Conservation (phyloP, 345 rosid genomes). For the Stellera chamaejasme region DNA sequence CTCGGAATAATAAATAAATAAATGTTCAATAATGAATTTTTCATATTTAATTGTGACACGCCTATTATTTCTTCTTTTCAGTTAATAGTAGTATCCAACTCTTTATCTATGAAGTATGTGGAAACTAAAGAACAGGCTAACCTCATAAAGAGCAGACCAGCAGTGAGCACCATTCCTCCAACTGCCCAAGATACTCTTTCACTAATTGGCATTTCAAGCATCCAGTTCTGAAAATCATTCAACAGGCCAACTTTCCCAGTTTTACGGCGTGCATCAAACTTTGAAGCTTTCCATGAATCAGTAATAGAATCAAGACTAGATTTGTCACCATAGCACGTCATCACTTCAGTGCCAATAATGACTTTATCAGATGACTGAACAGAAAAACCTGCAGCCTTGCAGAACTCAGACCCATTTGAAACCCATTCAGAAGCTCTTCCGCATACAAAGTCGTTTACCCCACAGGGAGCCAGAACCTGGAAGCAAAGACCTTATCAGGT, state of each 20-base stretch:
- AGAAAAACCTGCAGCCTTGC: constrained; percentile 74
- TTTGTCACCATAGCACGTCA: constrained; percentile 71
- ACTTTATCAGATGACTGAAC: constrained; percentile 30
- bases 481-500: constrained; percentile 16
- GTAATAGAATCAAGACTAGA: constrained; percentile 77
- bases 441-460: constrained; percentile 68
- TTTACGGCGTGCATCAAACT: constrained; percentile 29
- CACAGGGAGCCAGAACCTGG: constrained; percentile 76
- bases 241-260: constrained; percentile 16
- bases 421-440: constrained; percentile 78
- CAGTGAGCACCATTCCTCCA: constrained; percentile 74
- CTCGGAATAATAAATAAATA: too few species aligned
- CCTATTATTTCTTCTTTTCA: too few species aligned
- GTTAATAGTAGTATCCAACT: too few species aligned
- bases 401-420: constrained; percentile 78
- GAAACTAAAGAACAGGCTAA: constrained; percentile 12
- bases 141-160: constrained; percentile 62
- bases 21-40: too few species aligned
- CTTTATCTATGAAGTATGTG: too few species aligned
- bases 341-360: constrained; percentile 28
- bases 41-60: too few species aligned
- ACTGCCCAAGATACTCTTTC: constrained; percentile 71
- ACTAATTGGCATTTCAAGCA: constrained; percentile 32
- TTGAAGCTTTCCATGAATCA: constrained; percentile 53
- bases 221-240: constrained; percentile 43